phyloP scores from a whole-genome alignment of 192 early-diverging fungal genomes.

The Backusella tarrabulga region DNA sequence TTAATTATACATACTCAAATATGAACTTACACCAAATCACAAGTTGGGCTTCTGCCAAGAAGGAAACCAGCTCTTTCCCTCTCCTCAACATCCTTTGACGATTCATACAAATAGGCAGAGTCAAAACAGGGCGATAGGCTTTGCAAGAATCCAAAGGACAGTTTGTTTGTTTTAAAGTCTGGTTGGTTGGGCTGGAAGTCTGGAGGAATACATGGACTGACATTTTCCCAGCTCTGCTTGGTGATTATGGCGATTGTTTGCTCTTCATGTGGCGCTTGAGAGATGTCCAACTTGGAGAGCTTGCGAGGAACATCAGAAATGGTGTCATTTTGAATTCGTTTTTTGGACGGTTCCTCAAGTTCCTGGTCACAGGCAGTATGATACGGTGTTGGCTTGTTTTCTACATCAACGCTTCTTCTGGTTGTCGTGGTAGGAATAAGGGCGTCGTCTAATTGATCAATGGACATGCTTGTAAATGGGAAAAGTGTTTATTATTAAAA shows the following conservation, averaged over 20 bases:
- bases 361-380: neutral
- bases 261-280: neutral
- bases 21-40: slow-evolving; percentile 4
- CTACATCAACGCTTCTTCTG: neutral
- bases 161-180: neutral
- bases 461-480: neutral
- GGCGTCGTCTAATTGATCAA: neutral
- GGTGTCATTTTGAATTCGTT: neutral
- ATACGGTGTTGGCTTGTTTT: neutral
- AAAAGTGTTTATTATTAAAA: neutral
- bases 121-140: neutral
- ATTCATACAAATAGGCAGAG: neutral
- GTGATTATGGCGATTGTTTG: neutral
- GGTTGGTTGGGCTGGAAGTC: neutral
- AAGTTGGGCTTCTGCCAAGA: neutral
- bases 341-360: neutral
- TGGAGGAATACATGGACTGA: neutral
- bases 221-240: neutral
- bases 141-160: neutral
- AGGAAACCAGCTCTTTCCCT: slow-evolving; percentile 2
- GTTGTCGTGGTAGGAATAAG: neutral
- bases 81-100: neutral
- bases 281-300: neutral
- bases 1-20: too few relatives aligned
- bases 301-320: neutral